Conservation (phyloP, 495 filamentous ascomycete species). For the Jackrogersella multiformis region DNA sequence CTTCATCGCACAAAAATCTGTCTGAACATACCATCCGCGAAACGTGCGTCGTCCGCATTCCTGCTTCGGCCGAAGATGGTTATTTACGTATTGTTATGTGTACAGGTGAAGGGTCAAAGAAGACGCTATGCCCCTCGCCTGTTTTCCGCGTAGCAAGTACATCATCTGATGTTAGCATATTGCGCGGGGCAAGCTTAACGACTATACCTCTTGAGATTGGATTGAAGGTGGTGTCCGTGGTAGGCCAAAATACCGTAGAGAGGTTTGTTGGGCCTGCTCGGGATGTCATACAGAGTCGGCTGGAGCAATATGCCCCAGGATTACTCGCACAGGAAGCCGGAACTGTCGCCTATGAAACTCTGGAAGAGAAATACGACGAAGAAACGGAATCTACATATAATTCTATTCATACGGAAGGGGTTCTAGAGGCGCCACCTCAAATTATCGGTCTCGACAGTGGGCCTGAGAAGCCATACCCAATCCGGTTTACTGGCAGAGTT, state of each 20-base stretch:
- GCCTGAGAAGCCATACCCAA: slow-evolving; percentile 66
- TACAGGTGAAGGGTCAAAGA: slow-evolving; percentile 54
- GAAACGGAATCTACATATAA: slow-evolving; percentile 40
- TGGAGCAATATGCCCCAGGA: slow-evolving; percentile 55
- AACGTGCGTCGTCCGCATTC: slow-evolving; percentile 70
- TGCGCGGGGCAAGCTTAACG: slow-evolving; percentile 70
- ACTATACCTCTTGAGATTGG: slow-evolving; percentile 72
- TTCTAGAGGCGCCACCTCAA: slow-evolving; percentile 27
- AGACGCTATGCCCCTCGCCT: slow-evolving; percentile 69
- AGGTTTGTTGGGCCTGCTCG: slow-evolving; percentile 60
- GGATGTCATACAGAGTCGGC: slow-evolving; percentile 48
- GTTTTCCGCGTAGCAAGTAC: slow-evolving; percentile 71
- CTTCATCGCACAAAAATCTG: slow-evolving; percentile 47
- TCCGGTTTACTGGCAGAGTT: slow-evolving; percentile 61
- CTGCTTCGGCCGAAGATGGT: slow-evolving; percentile 68
- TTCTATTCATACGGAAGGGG: slow-evolving; percentile 30
- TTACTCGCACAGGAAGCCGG: slow-evolving; percentile 55
- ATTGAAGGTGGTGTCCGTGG: slow-evolving; percentile 63
- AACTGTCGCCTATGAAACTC: slow-evolving; percentile 50
- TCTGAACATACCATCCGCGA: slow-evolving; percentile 64
- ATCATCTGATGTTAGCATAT: slow-evolving; percentile 63
- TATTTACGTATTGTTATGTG: slow-evolving; percentile 74
- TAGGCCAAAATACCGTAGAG: slow-evolving; percentile 60
- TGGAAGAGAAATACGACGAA: slow-evolving; percentile 38
- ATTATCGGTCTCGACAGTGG: slow-evolving; percentile 56